Evolutionary conservation across 768 basidiomycete species (phyloP).

Genomic region (Lentinus brumalis): DNA sequence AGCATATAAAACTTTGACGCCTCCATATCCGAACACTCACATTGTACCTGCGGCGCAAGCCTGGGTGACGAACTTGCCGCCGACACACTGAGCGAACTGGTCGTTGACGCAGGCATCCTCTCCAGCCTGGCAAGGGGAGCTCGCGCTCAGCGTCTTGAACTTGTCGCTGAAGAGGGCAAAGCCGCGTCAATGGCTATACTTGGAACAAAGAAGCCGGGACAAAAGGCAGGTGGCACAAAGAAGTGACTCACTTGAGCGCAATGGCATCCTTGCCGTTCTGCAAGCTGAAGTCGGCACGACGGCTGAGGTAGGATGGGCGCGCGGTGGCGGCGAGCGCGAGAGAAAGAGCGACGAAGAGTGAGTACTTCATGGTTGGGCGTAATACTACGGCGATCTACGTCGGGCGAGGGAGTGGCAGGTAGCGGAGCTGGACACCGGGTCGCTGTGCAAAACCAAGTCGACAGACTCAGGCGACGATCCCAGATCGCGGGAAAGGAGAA

Average conservation of each 20-base stretch:
- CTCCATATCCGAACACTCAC: conserved; percentile 17
- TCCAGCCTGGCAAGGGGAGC: conserved; percentile 47
- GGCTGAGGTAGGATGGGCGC: conserved; percentile 18
- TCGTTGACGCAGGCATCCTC: conserved; percentile 51
- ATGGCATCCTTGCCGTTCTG: conserved; percentile 35
- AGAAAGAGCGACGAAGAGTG: conserved; percentile 35
- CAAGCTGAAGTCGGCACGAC: conserved; percentile 18
- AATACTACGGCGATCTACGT: conserved; percentile 15
- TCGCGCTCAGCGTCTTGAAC: conserved; percentile 48
- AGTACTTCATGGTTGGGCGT: conserved; percentile 39
- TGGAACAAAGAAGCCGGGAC: not conserved
- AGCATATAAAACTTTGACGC: not conserved
- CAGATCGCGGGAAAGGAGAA: conserved; percentile 8
- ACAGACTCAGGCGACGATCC: conserved; percentile 11
- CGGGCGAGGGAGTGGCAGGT: conserved; percentile 15
- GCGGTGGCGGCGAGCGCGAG: conserved; percentile 33
- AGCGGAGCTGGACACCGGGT: conserved; percentile 15
- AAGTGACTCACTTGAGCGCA: conserved; percentile 28
- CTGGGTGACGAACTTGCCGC: conserved; percentile 38
- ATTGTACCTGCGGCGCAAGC: conserved; percentile 26
- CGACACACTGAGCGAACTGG: conserved; percentile 59
- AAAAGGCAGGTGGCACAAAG: not conserved
- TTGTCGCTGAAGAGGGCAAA: conserved; percentile 30
- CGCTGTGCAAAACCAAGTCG: conserved; percentile 15
- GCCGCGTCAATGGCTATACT: not conserved